These are phyloP conservation scores for Sporothrix pallida DNA, from an alignment of 2,329 filamentous ascomycete species.

Conservation along the genomic window DNA sequence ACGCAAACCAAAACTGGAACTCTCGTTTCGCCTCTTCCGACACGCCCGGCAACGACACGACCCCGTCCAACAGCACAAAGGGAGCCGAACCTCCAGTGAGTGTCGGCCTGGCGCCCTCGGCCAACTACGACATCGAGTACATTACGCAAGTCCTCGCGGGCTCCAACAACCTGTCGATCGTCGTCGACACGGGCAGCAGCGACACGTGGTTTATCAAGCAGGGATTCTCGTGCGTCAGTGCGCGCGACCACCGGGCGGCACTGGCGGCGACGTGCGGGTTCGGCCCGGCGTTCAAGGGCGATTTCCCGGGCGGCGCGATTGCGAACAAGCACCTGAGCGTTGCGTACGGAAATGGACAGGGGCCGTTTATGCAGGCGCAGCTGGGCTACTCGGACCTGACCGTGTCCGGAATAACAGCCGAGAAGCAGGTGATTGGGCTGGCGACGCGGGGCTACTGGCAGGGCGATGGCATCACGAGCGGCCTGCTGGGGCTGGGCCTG, in stretches of 20 bases:
- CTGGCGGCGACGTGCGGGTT: constrained; percentile 41
- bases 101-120: constrained; percentile 28
- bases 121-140: constrained; percentile 43
- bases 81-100: neutral
- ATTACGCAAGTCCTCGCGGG: constrained; percentile 42
- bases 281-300: constrained; percentile 42
- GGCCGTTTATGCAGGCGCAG: constrained; percentile 42
- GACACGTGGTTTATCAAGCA: constrained; percentile 44
- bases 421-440: constrained; percentile 45
- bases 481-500: constrained; percentile 45
- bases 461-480: constrained; percentile 45
- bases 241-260: constrained; percentile 34
- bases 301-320: constrained; percentile 43
- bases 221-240: constrained; percentile 42
- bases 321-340: constrained; percentile 43
- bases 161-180: constrained; percentile 41
- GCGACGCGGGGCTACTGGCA: constrained; percentile 42
- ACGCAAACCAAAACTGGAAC: no score
- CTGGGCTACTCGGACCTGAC: constrained; percentile 45
- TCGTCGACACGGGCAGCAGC: constrained; percentile 44
- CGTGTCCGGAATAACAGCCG: constrained; percentile 41
- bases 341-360: constrained; percentile 41
- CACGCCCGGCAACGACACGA: neutral
- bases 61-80: neutral
- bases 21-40: neutral